Percentiles rank a stretch among this genome's conserved stretches.
Evolutionary conservation across 257 asterid species (phyloP).

Genomic region (Plectranthus barbatus): DNA sequence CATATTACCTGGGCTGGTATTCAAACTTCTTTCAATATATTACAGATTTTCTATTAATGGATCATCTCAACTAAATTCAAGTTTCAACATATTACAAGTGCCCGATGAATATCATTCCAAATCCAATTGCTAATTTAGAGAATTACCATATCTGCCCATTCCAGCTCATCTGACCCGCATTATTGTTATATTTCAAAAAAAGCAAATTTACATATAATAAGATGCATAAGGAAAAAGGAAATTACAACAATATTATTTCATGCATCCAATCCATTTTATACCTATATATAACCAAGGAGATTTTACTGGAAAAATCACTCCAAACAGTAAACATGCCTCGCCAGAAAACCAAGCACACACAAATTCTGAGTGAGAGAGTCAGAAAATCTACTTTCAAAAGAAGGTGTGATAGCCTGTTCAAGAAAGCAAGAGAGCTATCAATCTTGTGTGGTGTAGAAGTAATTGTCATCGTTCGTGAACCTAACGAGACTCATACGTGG

Average conservation of each 20-base stretch:
- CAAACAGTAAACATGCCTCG: constrained; percentile 23
- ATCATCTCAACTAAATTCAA: constrained; percentile 5
- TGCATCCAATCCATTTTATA: background rate
- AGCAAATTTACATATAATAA: too few relatives aligned
- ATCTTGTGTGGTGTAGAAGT: constrained; percentile 28
- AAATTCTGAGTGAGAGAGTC: constrained; percentile 11
- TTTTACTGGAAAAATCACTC: constrained; percentile 9
- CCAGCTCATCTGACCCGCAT: constrained; percentile 1
- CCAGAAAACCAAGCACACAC: constrained; percentile 13
- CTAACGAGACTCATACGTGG: constrained; percentile 19
- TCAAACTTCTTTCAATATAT: constrained; percentile 14
- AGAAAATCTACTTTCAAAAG: constrained; percentile 19
- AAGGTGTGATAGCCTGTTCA: constrained; percentile 22
- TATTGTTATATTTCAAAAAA: background rate
- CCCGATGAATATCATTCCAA: background rate
- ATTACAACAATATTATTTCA: background rate
- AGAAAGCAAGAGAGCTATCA: constrained; percentile 31
- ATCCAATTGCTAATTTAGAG: background rate
- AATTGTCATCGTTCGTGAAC: constrained; percentile 14
- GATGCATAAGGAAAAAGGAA: too few relatives aligned
- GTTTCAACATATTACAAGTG: constrained; percentile 5
- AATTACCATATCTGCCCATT: constrained; percentile 5
- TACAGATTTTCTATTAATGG: constrained; percentile 7
- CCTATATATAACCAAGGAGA: constrained; percentile 22
- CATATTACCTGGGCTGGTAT: constrained; percentile 2